Percentiles rank a stretch among this genome's conserved stretches.
phyloP scores from a whole-genome alignment of 805 yeast species.

The Sugiyamaella chiloensis region DNA sequence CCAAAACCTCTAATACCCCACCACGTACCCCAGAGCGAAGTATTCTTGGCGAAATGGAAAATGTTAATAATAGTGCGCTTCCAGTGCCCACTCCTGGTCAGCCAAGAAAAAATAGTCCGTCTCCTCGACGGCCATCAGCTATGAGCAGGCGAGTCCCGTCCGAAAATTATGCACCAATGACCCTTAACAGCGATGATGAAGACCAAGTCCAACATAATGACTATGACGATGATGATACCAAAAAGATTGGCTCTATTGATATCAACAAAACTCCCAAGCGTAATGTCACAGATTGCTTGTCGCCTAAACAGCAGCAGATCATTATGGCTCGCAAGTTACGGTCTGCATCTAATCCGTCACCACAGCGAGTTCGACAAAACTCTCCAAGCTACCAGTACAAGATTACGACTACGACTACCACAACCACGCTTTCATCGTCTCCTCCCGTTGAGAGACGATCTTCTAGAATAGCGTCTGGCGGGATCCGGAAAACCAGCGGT shows the following conservation, averaged over 20 bases:
- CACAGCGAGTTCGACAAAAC: slow-evolving; percentile 20
- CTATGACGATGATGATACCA: slow-evolving; percentile 10
- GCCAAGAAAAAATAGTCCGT: slow-evolving; percentile 62
- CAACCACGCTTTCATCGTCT: slow-evolving; percentile 21
- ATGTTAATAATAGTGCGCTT: slow-evolving; percentile 64
- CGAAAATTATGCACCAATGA: slow-evolving; percentile 2
- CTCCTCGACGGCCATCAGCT: slow-evolving; percentile 15
- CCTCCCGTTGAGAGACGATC: slow-evolving; percentile 24
- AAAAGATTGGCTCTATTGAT: not conserved
- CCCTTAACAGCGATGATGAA: slow-evolving; percentile 50
- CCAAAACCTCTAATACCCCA: not conserved
- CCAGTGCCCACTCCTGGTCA: slow-evolving; percentile 96
- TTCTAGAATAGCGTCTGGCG: slow-evolving; percentile 18
- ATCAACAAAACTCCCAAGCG: slow-evolving; percentile 17
- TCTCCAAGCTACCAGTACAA: slow-evolving; percentile 21
- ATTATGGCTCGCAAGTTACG: slow-evolving; percentile 30
- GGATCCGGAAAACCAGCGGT: slow-evolving; percentile 19
- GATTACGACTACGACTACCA: slow-evolving; percentile 23
- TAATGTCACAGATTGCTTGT: slow-evolving; percentile 24
- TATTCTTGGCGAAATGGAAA: slow-evolving; percentile 63
- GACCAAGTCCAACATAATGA: slow-evolving; percentile 21
- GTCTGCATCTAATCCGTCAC: slow-evolving; percentile 34
- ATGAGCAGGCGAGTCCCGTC: slow-evolving; percentile 11
- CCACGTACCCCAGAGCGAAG: slow-evolving; percentile 75
- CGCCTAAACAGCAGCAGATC: slow-evolving; percentile 24